Base-by-base conservation (phyloP, 306 rosid species). In the Amphicarpaea edgeworthii region DNA sequence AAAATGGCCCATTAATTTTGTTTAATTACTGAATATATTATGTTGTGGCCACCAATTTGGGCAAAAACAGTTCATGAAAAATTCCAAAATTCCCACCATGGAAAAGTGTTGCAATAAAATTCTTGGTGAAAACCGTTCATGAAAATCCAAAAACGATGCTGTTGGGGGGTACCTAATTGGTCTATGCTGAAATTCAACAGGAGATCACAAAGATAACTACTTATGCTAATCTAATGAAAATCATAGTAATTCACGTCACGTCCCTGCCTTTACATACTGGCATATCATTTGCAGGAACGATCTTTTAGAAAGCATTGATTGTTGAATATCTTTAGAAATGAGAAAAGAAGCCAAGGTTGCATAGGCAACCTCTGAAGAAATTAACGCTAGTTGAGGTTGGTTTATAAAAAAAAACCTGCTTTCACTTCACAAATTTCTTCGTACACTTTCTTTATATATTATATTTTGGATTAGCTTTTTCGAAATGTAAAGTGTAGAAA, bases 231-330 rank as follows among this genome's bases (percentile, higher is more conserved):
- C 37, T 43, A 21, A 6, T 11, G 46, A 42, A 19, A 49, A 6
- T 1, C 66, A 8, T 75, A 0, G 81, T 0, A 5, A 0, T 0
- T n/a, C 0, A 16, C 76, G 74, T 16, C 32, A 28, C 32, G 5
- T 28, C 32, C 4, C 4, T 4, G 43, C 12, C 43, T 38, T 7
- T 82, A 77, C 53, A 77, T 47, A 14, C 38, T 5, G 15, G n/a
- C 21, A 6, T n/a, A n/a, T 60, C 24, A 65, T 8, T 20, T 51
- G 32, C 66, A 34, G 14, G 26, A 37, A 3, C 5, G 49, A 59
- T 74, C 67, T 40, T 84, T 85, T 84, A 87, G 77, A 45, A n/a
- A n/a, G 86, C 75, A 55, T 78, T 68, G 69, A 55, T 78, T 68
- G 69, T 77, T 82, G 90, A 84, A 87, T 3, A 85, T 82, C 81